phyloP scores from a whole-genome alignment of 768 basidiomycete species.

The Pulveroboletus sp. region DNA sequence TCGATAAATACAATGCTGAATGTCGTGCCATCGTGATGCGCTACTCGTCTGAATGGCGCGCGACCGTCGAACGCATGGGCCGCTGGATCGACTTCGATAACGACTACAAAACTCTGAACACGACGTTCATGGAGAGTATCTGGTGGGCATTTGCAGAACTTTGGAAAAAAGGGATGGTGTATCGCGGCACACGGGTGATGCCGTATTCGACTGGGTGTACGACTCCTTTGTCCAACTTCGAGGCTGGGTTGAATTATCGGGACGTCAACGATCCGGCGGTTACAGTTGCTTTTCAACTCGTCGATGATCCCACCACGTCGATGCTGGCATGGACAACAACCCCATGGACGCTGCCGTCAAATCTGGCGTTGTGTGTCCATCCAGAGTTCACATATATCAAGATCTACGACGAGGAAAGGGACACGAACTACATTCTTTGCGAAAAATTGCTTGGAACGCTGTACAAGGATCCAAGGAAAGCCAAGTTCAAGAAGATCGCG shows the following conservation, averaged over 20 bases:
- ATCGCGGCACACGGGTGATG: conserved; percentile 92
- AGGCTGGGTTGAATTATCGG: conserved; percentile 87
- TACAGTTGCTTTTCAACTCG: conserved; percentile 87
- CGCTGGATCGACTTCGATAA: conserved; percentile 99
- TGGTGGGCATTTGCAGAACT: conserved; percentile 99
- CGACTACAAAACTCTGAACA: conserved; percentile 96
- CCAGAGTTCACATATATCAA: conserved; percentile 96
- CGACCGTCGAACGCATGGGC: conserved; percentile 95
- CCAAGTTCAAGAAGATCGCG: conserved; percentile 88
- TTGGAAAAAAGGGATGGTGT: conserved; percentile 90
- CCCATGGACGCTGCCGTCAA: conserved; percentile 96
- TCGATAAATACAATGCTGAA: conserved; percentile 95
- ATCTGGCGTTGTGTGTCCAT: conserved; percentile 92
- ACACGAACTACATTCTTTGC: conserved; percentile 88
- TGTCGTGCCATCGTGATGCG: conserved; percentile 97
- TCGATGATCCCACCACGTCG: conserved; percentile 87
- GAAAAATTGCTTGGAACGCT: conserved; percentile 81
- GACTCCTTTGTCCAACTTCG: conserved; percentile 96
- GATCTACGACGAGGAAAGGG: conserved; percentile 84
- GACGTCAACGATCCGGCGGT: conserved; percentile 95
- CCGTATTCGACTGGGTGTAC: conserved; percentile 96
- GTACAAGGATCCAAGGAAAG: conserved; percentile 97
- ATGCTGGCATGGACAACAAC: conserved; percentile 98
- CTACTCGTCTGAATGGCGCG: conserved; percentile 90
- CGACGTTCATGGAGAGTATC: conserved; percentile 93